A percentile compares a stretch with the other conserved stretches of the same genome.
These are phyloP conservation scores for Anisodus acutangulus DNA, from an alignment of 257 asterid species.

Conservation along the genomic window DNA sequence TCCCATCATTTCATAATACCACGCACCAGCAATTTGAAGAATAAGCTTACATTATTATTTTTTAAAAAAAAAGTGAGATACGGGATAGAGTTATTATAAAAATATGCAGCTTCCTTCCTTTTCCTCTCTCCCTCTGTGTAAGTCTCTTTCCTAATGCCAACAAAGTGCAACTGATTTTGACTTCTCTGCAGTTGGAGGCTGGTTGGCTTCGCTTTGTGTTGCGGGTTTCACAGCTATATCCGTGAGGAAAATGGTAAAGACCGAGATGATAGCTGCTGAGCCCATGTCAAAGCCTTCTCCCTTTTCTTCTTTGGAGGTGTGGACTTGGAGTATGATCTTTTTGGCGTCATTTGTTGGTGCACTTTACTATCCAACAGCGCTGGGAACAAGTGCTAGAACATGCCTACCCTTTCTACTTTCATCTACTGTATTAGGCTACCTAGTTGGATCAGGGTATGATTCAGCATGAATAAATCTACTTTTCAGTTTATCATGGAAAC, in stretches of 20 bases:
- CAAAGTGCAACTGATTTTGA: not conserved
- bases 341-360: slow-evolving; percentile 68
- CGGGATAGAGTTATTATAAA: not conserved
- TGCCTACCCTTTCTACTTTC: slow-evolving; percentile 93
- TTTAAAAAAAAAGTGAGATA: too few species aligned
- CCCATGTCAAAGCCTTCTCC: slow-evolving; percentile 92
- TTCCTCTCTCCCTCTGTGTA: not conserved
- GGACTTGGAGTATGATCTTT: slow-evolving; percentile 75
- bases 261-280: slow-evolving; percentile 85
- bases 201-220: slow-evolving; percentile 85
- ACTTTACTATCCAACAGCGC: slow-evolving; percentile 64
- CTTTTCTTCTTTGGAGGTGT: slow-evolving; percentile 67
- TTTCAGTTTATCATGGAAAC: too few species aligned
- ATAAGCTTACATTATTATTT: not conserved
- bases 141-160: too few species aligned
- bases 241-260: slow-evolving; percentile 80
- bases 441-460: slow-evolving; percentile 78
- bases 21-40: too few species aligned
- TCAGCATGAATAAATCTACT: slow-evolving; percentile 24
- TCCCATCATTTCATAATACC: too few species aligned
- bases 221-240: slow-evolving; percentile 91
- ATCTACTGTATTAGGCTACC: slow-evolving; percentile 81
- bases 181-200: slow-evolving; percentile 72
- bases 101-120: not conserved
- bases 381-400: slow-evolving; percentile 83